Conservation (phyloP, 2,329 filamentous ascomycete species). For the Lasiodiplodia hormozganensis region DNA sequence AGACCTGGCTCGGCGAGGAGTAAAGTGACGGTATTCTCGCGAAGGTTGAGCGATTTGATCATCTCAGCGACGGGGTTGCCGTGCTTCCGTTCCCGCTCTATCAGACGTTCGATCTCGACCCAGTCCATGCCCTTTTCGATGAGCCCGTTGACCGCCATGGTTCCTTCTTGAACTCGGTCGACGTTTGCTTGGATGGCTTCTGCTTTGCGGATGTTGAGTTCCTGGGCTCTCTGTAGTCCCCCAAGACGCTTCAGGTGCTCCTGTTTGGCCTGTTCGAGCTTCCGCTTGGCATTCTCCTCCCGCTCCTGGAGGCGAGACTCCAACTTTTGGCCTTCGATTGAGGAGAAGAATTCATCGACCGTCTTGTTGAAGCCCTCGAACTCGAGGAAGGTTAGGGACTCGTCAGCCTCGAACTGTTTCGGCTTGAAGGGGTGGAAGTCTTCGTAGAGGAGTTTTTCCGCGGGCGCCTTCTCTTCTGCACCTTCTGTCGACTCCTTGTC, state of each 20-base stretch:
- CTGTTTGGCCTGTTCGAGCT: constrained; percentile 80
- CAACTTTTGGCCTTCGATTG: constrained; percentile 90
- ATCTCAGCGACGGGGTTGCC: constrained; percentile 85
- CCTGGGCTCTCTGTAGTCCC: constrained; percentile 80
- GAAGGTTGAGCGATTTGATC: constrained; percentile 83
- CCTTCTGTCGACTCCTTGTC: constrained; percentile 36
- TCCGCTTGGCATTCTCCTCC: constrained; percentile 80
- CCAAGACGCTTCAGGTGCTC: constrained; percentile 88
- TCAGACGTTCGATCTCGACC: constrained; percentile 86
- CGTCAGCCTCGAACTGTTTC: constrained; percentile 74
- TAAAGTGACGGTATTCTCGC: constrained; percentile 88
- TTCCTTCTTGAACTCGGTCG: constrained; percentile 89
- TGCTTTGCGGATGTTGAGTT: constrained; percentile 85
- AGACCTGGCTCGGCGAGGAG: constrained; percentile 74
- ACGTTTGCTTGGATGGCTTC: constrained; percentile 89
- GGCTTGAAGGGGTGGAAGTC: constrained; percentile 96
- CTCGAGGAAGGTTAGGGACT: constrained; percentile 71
- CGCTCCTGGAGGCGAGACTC: constrained; percentile 83
- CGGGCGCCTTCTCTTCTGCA: constrained; percentile 46
- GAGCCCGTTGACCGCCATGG: constrained; percentile 90
- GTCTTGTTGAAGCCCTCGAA: constrained; percentile 90
- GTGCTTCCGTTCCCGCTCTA: constrained; percentile 83
- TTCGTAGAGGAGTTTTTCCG: constrained; percentile 74
- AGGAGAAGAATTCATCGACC: constrained; percentile 97
- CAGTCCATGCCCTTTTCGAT: constrained; percentile 96